Percentiles rank a stretch among this genome's conserved stretches.
phyloP scores from a whole-genome alignment of 805 yeast species.

The Scheffersomyces ergatensis region DNA sequence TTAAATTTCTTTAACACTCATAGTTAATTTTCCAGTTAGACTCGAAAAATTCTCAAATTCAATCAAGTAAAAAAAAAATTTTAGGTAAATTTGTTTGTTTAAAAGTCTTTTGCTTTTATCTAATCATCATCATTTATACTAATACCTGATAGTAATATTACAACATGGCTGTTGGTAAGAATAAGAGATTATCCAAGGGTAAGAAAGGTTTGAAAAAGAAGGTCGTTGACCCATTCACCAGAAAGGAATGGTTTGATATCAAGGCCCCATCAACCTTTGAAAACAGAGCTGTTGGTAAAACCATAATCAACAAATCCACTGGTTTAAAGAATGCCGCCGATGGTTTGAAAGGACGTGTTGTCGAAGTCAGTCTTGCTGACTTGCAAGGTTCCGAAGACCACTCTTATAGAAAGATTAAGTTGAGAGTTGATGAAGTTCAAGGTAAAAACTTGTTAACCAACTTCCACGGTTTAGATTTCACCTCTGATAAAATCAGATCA shows the following conservation, averaged over 20 bases:
- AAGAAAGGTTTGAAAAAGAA: conserved; percentile 99
- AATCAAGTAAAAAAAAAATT: neutral
- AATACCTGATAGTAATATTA: neutral
- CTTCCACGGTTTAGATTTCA: conserved; percentile 99
- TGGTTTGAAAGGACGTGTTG: conserved; percentile 96
- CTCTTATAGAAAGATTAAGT: conserved; percentile 94
- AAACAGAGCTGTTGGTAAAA: conserved; percentile 98
- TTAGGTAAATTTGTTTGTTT: neutral
- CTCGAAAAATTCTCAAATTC: too few relatives aligned
- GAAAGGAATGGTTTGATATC: conserved; percentile 98
- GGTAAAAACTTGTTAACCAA: conserved; percentile 98
- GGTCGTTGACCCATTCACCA: conserved; percentile 99
- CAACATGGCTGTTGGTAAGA: conserved; percentile 61
- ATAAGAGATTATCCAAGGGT: conserved; percentile 73
- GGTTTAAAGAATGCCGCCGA: conserved; percentile 98
- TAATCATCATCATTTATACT: neutral
- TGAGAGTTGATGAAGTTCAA: conserved; percentile 98
- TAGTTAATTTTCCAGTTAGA: too few relatives aligned
- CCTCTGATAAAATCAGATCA: conserved; percentile 96
- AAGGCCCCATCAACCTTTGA: conserved; percentile 99
- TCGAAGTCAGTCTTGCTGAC: conserved; percentile 95
- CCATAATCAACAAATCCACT: conserved; percentile 96
- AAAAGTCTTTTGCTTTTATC: neutral
- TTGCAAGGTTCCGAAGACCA: conserved; percentile 99
- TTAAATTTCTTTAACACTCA: too few relatives aligned